Base-by-base conservation (phyloP, 352 stramenopile genomes). In the Pythium monospermum region DNA sequence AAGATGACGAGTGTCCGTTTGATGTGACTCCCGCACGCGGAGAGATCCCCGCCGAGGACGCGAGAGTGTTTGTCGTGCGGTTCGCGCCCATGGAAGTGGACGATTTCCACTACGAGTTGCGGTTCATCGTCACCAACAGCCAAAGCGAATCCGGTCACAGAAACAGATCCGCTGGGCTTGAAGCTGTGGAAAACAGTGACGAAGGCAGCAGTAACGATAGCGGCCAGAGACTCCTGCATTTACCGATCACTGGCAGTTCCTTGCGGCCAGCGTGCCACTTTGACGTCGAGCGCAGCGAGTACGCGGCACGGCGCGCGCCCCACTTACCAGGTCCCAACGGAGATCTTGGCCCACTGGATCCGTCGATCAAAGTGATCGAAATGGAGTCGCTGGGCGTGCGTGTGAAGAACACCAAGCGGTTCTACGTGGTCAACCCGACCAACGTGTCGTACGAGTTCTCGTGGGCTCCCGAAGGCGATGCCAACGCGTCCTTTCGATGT, bases 381-480 rank as follows among this genome's bases (percentile, higher is more conserved):
- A 83, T 98, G 63, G 75, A 94, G 53, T 96, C 85, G 15, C 71
- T 97, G 6, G 94, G 92, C 3, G 73, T 96, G 35, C 77, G 83
- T 13, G 85, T 97, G 21, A 78, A 85, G 10, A 98, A 98, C 61
- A 97, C 89, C 3, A 69, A 73, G 21, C 84, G 87, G 1, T 98
- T 98, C 65, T 91, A 95, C 62, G 92, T 97, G 1, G 74, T 96
- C 19, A 98, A 98, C 54, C 89, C 93, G 4, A 98, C 92, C 0
- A 95, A 91, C 54, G 68, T 94, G 4, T 89, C 76, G 32, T 98
- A 98, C 61, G 90, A 98, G 43, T 98, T 98, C 60, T 69, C 69
- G 35, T 98, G 92, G 87, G 79, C 73, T n/a, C 69, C 79, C 0
- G 76, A 91, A 22, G 83, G 73, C 13, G 82, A 94, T 3, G 44